A percentile compares a stretch with the other conserved stretches of the same genome.
Conservation (phyloP, 192 early-diverging fungal genomes). For the Gorgonomyces haynaldii region DNA sequence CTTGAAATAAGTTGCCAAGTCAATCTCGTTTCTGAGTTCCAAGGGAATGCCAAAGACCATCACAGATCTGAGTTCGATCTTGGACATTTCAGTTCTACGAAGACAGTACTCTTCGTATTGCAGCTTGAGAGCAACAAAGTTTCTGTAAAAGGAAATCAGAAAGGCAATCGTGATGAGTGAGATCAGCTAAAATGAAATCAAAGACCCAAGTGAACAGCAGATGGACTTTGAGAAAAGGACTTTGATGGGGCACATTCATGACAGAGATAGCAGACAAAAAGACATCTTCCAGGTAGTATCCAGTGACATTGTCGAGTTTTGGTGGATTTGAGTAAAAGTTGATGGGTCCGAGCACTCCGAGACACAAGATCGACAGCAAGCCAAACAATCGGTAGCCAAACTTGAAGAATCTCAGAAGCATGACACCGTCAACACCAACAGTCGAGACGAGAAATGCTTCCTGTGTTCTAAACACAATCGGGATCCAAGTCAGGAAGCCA, state of each 20-base stretch:
- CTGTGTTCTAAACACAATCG: slow-evolving; percentile 13
- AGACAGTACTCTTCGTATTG: slow-evolving; percentile 31
- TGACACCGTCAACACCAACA: slow-evolving; percentile 39
- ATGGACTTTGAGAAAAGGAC: slow-evolving; percentile 26
- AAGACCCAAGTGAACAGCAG: slow-evolving; percentile 39
- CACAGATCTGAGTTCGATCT: slow-evolving; percentile 40
- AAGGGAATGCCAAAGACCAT: slow-evolving; percentile 40
- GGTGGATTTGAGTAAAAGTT: slow-evolving; percentile 39
- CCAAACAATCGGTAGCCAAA: slow-evolving; percentile 27
- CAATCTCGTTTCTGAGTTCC: slow-evolving; percentile 38
- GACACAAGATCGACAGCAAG: slow-evolving; percentile 28
- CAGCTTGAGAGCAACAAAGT: slow-evolving; percentile 27
- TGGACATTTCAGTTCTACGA: slow-evolving; percentile 26
- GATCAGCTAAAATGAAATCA: no score
- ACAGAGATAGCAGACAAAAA: slow-evolving; percentile 24
- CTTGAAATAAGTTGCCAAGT: slow-evolving; percentile 39
- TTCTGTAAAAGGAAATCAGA: slow-evolving; percentile 36
- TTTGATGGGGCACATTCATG: slow-evolving; percentile 34
- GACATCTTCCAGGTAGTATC: slow-evolving; percentile 18
- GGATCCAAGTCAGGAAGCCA: slow-evolving; percentile 26
- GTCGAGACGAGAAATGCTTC: slow-evolving; percentile 30
- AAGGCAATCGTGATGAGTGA: slow-evolving; percentile 31
- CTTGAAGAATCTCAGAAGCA: slow-evolving; percentile 39
- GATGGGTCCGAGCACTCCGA: slow-evolving; percentile 30
- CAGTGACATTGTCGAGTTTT: slow-evolving; percentile 7